phyloP scores from a whole-genome alignment of 1,139 yeast species.

The Blastobotrys raffinosifermentans region DNA sequence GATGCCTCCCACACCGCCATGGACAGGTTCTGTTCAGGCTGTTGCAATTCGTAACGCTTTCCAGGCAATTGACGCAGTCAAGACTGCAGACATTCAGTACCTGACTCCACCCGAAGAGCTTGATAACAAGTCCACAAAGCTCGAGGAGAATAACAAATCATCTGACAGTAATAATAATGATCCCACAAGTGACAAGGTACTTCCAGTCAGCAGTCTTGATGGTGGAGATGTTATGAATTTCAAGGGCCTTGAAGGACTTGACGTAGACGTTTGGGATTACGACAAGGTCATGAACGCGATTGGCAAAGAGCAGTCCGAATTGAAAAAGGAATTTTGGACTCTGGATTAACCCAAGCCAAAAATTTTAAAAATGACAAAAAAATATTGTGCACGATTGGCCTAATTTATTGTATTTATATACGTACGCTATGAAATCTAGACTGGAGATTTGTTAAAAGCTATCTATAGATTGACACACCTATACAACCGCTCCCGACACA shows the following conservation, averaged over 20 bases:
- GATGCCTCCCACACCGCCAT: slow-evolving; percentile 18
- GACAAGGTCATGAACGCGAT: slow-evolving; percentile 20
- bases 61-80: slow-evolving; percentile 25
- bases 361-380: too few relatives aligned
- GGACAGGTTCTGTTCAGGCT: slow-evolving; percentile 27
- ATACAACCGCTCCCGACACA: too few relatives aligned
- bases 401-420: too few relatives aligned
- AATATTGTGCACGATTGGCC: too few relatives aligned
- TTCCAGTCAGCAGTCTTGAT: slow-evolving; percentile 15
- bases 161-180: not conserved
- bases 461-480: too few relatives aligned
- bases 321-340: slow-evolving; percentile 26
- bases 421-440: too few relatives aligned
- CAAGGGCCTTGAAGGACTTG: slow-evolving; percentile 18
- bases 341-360: slow-evolving; percentile 10
- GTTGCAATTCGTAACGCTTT: slow-evolving; percentile 25
- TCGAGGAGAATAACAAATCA: not conserved
- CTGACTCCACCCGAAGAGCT: slow-evolving; percentile 25
- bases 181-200: slow-evolving; percentile 1
- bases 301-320: slow-evolving; percentile 22
- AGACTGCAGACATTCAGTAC: slow-evolving; percentile 24
- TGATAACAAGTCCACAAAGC: slow-evolving; percentile 4
- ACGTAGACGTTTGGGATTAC: slow-evolving; percentile 24
- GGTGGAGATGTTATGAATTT: slow-evolving; percentile 12
- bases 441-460: too few relatives aligned